A percentile compares a stretch with the other conserved stretches of the same genome.
Conservation (phyloP, 805 yeast genomes). For the Brettanomyces sp. region DNA sequence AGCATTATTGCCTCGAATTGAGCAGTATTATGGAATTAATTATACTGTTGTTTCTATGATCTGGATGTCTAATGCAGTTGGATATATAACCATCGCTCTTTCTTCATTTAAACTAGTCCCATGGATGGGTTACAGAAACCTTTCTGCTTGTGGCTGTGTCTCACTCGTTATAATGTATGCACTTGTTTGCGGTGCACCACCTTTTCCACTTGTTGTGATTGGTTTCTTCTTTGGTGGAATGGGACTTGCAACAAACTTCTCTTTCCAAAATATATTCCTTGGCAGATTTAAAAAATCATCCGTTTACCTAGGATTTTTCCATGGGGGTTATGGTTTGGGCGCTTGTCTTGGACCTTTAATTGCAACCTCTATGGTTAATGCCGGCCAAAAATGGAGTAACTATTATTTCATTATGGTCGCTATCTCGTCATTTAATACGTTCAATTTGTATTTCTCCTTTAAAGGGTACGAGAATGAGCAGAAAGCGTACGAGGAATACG, state of each 20-base stretch:
- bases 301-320: conserved; percentile 50
- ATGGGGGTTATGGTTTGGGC: conserved; percentile 66
- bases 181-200: conserved; percentile 37
- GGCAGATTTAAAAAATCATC: conserved; percentile 44
- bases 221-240: conserved; percentile 51
- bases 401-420: conserved; percentile 40
- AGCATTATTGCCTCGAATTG: conserved; percentile 48
- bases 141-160: conserved; percentile 30
- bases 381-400: conserved; percentile 44
- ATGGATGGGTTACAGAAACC: conserved; percentile 31
- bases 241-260: conserved; percentile 40
- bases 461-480: conserved; percentile 38
- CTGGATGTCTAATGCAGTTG: conserved; percentile 52
- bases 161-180: conserved; percentile 33
- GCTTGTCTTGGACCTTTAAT: conserved; percentile 63
- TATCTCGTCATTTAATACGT: conserved; percentile 25
- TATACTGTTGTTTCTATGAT: conserved; percentile 48
- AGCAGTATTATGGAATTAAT: conserved; percentile 34
- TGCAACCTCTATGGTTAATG: conserved; percentile 45
- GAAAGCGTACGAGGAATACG: conserved; percentile 25
- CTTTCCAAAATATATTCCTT: conserved; percentile 45
- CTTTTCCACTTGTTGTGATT: conserved; percentile 37
- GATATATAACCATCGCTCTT: conserved; percentile 42
- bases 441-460: conserved; percentile 35
- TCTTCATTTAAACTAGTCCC: conserved; percentile 34